Base-by-base conservation (phyloP, 2,329 filamentous ascomycete genomes). In the Stagonosporopsis rhizophila region DNA sequence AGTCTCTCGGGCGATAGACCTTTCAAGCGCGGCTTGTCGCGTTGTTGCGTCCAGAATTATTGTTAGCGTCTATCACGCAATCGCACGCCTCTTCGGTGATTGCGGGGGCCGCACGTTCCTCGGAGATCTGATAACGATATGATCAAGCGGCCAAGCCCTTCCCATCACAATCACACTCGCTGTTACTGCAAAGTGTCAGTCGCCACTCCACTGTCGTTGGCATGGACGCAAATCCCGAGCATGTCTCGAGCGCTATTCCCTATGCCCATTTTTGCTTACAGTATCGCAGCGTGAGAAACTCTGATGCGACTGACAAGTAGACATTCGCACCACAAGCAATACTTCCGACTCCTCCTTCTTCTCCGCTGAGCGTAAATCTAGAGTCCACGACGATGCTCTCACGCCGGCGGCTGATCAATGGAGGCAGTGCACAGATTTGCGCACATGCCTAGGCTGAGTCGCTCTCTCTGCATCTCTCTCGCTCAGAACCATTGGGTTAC, bases 21-120 rank as follows among this genome's bases (percentile, higher is more conserved):
- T 57, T 39, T 57, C 57, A 58, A 64, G 64, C 59, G 59, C 67
- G 61, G 62, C 63, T 59, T 58, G 54, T 65, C 61, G 66, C 66
- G 60, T 62, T 56, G 62, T 64, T 54, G 61, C 59, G 52, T 60
- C 66, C 61, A 66, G 60, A 70, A 64, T 62, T 58, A 57, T 49
- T 52, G 39, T 59, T 72, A 72, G 70, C 65, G 69, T 59, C 42
- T 59, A 73, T 66, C 61, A 61, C 67, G 67, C 64, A 58, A 56
- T 68, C 56, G 49, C 59, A 59, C 53, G 53, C 48, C 47, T 46
- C n/a, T 38, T 57, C 54, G 48, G 48, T 25, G 52, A 50, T 44
- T 9, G 54, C 58, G 65, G 66, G 52, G 61, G 56, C 60, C 42
- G 52, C 56, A 41, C 56, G 62, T 60, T 17, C 32, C 51, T 69